A percentile compares a stretch with the other conserved stretches of the same genome.
Evolutionary conservation across 192 early-diverging fungal species (phyloP).

Genomic region (Linnemannia hyalina): DNA sequence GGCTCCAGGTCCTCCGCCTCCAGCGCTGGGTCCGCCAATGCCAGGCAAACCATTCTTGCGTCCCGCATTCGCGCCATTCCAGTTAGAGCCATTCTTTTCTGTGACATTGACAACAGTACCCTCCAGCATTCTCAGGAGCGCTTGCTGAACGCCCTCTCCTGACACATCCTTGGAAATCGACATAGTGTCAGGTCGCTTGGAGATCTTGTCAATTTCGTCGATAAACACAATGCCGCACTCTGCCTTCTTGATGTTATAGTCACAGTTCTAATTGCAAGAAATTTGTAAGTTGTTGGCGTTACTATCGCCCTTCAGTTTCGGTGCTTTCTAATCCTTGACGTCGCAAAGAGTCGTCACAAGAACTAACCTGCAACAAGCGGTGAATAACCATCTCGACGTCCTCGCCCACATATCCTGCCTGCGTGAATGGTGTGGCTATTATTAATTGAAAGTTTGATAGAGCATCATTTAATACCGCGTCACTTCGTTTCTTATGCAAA

Average conservation of each 20-base stretch:
- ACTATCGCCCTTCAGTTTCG: not conserved
- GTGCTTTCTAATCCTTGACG: not conserved
- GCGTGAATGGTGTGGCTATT: slow-evolving; percentile 85
- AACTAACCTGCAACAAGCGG: slow-evolving; percentile 77
- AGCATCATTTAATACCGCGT: not conserved
- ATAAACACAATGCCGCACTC: slow-evolving; percentile 93
- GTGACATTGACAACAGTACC: slow-evolving; percentile 90
- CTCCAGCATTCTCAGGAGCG: slow-evolving; percentile 88
- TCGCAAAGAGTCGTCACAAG: not conserved
- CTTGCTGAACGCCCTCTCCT: slow-evolving; percentile 94
- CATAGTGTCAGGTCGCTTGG: slow-evolving; percentile 79
- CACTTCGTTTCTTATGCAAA: not conserved
- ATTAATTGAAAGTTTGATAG: not conserved
- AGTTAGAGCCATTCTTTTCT: slow-evolving; percentile 77
- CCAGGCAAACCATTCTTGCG: slow-evolving; percentile 42
- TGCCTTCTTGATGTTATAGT: slow-evolving; percentile 88
- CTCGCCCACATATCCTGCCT: slow-evolving; percentile 93
- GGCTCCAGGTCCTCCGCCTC: slow-evolving; percentile 44
- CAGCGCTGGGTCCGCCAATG: slow-evolving; percentile 41
- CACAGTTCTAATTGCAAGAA: slow-evolving; percentile 68
- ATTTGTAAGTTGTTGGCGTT: not conserved
- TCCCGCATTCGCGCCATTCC: slow-evolving; percentile 32
- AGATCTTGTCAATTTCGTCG: slow-evolving; percentile 95
- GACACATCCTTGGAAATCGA: slow-evolving; percentile 87
- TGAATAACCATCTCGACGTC: slow-evolving; percentile 91